These are phyloP conservation scores for Orbilia javanica DNA, from an alignment of 2,329 filamentous ascomycete species.

Conservation along the genomic window DNA sequence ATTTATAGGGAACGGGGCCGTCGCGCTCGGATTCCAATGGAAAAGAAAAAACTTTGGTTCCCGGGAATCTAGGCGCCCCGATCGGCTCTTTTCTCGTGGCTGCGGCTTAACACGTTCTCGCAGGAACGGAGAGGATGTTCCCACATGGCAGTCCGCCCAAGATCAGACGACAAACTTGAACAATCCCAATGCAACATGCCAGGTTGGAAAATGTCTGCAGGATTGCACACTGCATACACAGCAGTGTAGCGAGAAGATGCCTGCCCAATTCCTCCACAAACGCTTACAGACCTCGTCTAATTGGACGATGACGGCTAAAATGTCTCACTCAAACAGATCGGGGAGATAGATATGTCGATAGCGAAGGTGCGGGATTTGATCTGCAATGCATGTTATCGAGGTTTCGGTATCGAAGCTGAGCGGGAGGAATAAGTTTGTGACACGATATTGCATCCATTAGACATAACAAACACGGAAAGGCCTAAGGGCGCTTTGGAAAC, in stretches of 20 bases:
- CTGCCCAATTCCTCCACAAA: slow-evolving; percentile 52
- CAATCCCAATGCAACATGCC: slow-evolving; percentile 6
- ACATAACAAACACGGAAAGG: not conserved
- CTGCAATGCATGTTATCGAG: slow-evolving; percentile 56
- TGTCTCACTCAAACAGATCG: slow-evolving; percentile 57
- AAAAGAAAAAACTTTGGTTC: slow-evolving; percentile 26
- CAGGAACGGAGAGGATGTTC: slow-evolving; percentile 31
- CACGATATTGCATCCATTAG: not conserved
- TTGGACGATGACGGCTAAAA: slow-evolving; percentile 56
- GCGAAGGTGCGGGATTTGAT: slow-evolving; percentile 47
- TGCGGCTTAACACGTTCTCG: slow-evolving; percentile 43
- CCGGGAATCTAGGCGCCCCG: slow-evolving; percentile 42
- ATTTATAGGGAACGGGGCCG: slow-evolving; percentile 49
- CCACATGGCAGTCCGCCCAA: slow-evolving; percentile 53
- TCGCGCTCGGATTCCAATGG: slow-evolving; percentile 58
- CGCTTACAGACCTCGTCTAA: slow-evolving; percentile 57
- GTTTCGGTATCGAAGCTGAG: slow-evolving; percentile 31
- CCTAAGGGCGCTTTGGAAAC: not conserved
- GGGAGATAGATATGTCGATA: slow-evolving; percentile 58
- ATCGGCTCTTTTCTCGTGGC: slow-evolving; percentile 28
- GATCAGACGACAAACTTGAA: slow-evolving; percentile 49
- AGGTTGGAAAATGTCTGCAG: slow-evolving; percentile 45
- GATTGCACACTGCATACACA: slow-evolving; percentile 56
- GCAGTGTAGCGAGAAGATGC: slow-evolving; percentile 58
- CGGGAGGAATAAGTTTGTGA: not conserved